phyloP scores from a whole-genome alignment of 2,329 filamentous ascomycete genomes.

The Xylariaceae sp. region DNA sequence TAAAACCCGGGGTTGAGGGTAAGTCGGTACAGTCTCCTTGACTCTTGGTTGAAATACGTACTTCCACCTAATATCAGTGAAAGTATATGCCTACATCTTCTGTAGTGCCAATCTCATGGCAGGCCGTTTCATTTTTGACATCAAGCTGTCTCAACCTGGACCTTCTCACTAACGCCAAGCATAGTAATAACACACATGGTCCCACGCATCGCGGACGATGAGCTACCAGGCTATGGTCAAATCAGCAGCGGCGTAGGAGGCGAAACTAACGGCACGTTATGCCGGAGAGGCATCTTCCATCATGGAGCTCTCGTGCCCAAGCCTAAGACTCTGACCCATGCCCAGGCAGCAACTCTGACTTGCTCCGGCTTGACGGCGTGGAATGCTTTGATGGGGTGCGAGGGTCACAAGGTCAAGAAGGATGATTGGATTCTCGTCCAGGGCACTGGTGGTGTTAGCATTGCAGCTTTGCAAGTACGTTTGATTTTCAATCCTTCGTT shows the following conservation, averaged over 20 bases:
- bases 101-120: neutral
- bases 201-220: slow-evolving; percentile 50
- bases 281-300: slow-evolving; percentile 46
- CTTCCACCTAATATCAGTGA: no score
- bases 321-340: slow-evolving; percentile 23
- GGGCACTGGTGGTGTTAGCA: slow-evolving; percentile 40
- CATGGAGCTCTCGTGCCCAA: slow-evolving; percentile 40
- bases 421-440: slow-evolving; percentile 37
- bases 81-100: no score
- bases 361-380: slow-evolving; percentile 51
- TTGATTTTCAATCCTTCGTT: neutral
- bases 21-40: neutral
- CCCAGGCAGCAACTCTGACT: slow-evolving; percentile 42
- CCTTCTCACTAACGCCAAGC: neutral
- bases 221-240: slow-evolving; percentile 54
- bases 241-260: slow-evolving; percentile 61
- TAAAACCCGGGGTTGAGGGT: slow-evolving; percentile 36
- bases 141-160: neutral
- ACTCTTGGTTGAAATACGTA: neutral
- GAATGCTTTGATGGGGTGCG: slow-evolving; percentile 49
- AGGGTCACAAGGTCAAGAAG: slow-evolving; percentile 38
- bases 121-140: neutral
- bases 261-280: slow-evolving; percentile 48
- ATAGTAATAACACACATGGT: slow-evolving; percentile 45
- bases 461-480: slow-evolving; percentile 33